Base-by-base conservation (phyloP, 2,329 filamentous ascomycete species). In the Cordyceps cateniannulata region DNA sequence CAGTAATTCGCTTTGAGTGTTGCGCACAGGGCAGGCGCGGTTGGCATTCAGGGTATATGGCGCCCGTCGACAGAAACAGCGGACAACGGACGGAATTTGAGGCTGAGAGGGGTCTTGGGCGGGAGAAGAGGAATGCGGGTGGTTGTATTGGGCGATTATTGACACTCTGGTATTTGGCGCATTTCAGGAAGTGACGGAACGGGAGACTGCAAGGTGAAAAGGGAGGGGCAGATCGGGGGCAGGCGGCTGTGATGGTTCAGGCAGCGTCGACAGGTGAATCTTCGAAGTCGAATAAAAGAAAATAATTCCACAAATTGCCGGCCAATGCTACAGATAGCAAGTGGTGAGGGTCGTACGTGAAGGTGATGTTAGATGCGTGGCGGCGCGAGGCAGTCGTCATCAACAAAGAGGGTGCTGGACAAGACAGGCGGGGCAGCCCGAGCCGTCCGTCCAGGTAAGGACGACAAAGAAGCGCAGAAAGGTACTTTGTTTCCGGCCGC, bases 161-260 rank as follows among this genome's bases (percentile, higher is more conserved):
- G 63, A 48, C 20, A 54, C 44, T 42, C 29, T 62, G 63, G 62
- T 63, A 62, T 63, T 62, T 59, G 59, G 48, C 52, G 52, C 62
- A 64, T 63, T 57, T 56, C 62, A 63, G 42, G 44, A 47, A 22
- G 14, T 10, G 51, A 22, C 56, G 38, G 38, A 25, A 32, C n/a
- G 32, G 32, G 32, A 18, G n/a, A 42, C 20, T 48, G 25, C 38
- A 40, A 35, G 42, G 29, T 48, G 50, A n/a, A 40, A 54, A 60
- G 24, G 50, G 59, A 61, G 59, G 51, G 59, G 51, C 45, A 55
- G 51, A n/a, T 14, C 16, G 50, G 35, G 18, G 18, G 22, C n/a
- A 27, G 50, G 22, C 22, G 12, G 20, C 14, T 8, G 48, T 20
- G 35, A 38, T 48, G 38, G 12, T 14, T 32, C 18, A 25, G 18